phyloP scores from a whole-genome alignment of 768 basidiomycete genomes.

The Rhizopogon rudus region DNA sequence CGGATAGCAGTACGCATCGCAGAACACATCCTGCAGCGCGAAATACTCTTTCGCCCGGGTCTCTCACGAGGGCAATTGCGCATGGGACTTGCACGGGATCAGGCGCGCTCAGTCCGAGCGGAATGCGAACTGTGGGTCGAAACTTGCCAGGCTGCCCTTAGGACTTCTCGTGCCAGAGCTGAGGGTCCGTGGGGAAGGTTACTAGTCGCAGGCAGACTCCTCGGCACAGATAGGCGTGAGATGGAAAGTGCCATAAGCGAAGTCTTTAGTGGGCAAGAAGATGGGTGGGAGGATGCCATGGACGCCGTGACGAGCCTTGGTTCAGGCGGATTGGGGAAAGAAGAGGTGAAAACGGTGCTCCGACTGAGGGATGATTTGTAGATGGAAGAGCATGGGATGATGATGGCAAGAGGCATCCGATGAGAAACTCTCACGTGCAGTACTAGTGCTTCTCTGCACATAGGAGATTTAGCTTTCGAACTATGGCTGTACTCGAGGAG shows the following conservation, averaged over 20 bases:
- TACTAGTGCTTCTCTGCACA: background rate
- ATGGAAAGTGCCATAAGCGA: conserved; percentile 26
- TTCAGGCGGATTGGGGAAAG: conserved; percentile 54
- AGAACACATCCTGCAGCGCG: conserved; percentile 78
- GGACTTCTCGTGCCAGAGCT: conserved; percentile 41
- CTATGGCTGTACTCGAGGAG: background rate
- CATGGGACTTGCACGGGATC: conserved; percentile 24
- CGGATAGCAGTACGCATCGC: conserved; percentile 65
- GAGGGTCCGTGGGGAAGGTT: conserved; percentile 77
- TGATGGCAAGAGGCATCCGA: background rate
- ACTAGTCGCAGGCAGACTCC: conserved; percentile 62
- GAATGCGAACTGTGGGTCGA: conserved; percentile 86
- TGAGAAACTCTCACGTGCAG: background rate
- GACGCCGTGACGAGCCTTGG: conserved; percentile 48
- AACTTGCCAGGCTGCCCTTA: conserved; percentile 60
- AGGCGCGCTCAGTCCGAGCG: conserved; percentile 57
- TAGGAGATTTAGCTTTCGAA: background rate
- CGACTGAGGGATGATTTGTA: conserved; percentile 38
- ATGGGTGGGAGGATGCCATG: conserved; percentile 48
- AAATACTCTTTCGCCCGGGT: conserved; percentile 73
- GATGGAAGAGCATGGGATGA: background rate
- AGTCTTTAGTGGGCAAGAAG: conserved; percentile 11
- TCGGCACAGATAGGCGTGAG: conserved; percentile 45
- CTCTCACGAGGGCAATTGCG: conserved; percentile 37
- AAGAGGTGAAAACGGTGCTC: conserved; percentile 56